Evolutionary conservation across 495 filamentous ascomycete genomes (phyloP).

Genomic region (Darksidea phi): DNA sequence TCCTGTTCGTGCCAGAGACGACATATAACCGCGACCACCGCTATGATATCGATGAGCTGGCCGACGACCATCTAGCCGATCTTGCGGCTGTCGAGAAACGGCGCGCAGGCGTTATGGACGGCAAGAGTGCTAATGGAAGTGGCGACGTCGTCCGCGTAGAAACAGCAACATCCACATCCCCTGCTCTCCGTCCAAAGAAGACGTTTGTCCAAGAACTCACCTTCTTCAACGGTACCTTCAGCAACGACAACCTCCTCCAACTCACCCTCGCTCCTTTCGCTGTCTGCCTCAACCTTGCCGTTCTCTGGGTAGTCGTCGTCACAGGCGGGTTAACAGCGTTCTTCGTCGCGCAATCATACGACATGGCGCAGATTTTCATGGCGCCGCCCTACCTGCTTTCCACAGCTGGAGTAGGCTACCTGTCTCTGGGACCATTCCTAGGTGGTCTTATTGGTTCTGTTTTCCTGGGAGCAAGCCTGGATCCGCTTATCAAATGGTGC

Average conservation of each 20-base stretch:
- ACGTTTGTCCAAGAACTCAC: constrained; percentile 34
- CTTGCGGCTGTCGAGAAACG: constrained; percentile 28
- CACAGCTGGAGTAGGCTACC: constrained; percentile 34
- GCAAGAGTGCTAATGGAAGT: neutral
- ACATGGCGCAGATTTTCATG: constrained; percentile 35
- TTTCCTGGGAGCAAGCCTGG: constrained; percentile 25
- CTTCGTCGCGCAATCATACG: constrained; percentile 35
- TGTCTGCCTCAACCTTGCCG: constrained; percentile 28
- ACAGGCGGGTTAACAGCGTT: constrained; percentile 31
- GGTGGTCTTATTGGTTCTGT: constrained; percentile 28
- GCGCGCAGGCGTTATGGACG: neutral
- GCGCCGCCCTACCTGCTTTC: constrained; percentile 34
- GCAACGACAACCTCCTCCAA: constrained; percentile 34
- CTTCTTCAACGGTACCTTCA: constrained; percentile 26
- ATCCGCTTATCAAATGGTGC: constrained; percentile 34
- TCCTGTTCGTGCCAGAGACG: constrained; percentile 36
- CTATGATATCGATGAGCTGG: constrained; percentile 33
- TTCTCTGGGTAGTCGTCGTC: constrained; percentile 33
- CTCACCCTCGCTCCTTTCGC: constrained; percentile 32
- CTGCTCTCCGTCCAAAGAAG: constrained; percentile 27
- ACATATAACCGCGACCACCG: constrained; percentile 31
- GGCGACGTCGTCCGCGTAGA: constrained; percentile 16
- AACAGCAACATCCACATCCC: constrained; percentile 7
- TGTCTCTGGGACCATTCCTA: constrained; percentile 35
- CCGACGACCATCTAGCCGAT: constrained; percentile 24